Conservation (phyloP, 768 basidiomycete species). For the Tephrocybe sp. region DNA sequence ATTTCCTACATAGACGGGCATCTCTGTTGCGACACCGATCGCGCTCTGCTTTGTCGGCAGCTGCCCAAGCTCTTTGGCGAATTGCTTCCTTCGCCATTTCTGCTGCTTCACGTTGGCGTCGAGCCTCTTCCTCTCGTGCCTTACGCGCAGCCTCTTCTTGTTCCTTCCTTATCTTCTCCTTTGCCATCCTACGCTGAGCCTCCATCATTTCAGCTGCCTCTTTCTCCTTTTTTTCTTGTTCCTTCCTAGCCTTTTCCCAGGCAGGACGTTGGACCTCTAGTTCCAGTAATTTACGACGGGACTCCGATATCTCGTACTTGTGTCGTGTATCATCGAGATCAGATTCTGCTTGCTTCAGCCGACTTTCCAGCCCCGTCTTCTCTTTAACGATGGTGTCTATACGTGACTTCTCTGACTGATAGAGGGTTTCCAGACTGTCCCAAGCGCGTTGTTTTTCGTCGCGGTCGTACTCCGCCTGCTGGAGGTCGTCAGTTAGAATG, state of each 20-base stretch:
- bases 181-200: conserved; percentile 8
- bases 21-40: conserved; percentile 16
- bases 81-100: conserved; percentile 2
- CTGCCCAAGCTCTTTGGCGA: conserved; percentile 9
- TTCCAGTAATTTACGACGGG: conserved; percentile 16
- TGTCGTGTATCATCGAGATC: conserved; percentile 9
- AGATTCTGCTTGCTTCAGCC: not conserved
- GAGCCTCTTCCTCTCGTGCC: conserved; percentile 5
- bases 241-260: conserved; percentile 8
- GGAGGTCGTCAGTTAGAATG: not conserved
- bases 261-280: conserved; percentile 11
- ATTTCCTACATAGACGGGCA: not conserved
- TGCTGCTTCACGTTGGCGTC: not conserved
- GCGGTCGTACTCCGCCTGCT: not conserved
- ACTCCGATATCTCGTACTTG: conserved; percentile 10
- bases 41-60: conserved; percentile 1
- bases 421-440: not conserved
- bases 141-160: conserved; percentile 1
- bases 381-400: not conserved
- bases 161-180: conserved; percentile 7
- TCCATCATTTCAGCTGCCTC: conserved; percentile 12
- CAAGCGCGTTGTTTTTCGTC: not conserved
- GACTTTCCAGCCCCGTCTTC: not conserved
- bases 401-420: not conserved
- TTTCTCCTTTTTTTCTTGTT: conserved; percentile 3